Conservation (phyloP, 2,329 filamentous ascomycete species). For the Sphaerulina musiva region DNA sequence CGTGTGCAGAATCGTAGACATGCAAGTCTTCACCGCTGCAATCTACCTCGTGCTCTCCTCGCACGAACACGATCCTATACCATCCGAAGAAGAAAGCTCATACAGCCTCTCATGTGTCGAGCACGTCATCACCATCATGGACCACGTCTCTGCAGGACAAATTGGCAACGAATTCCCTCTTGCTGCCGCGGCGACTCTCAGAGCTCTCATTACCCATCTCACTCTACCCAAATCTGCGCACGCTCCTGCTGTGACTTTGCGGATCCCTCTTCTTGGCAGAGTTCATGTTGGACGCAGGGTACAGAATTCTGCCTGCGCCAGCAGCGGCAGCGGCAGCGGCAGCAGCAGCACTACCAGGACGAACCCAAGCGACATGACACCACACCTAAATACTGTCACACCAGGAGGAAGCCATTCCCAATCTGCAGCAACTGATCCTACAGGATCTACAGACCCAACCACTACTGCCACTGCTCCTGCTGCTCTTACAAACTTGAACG, state of each 20-base stretch:
- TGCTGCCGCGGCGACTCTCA: conserved; percentile 19
- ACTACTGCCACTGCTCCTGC: neutral
- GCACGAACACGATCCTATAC: neutral
- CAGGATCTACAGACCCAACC: too few relatives aligned
- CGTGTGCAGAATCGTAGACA: conserved; percentile 23
- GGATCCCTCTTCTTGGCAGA: conserved; percentile 20
- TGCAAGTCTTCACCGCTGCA: conserved; percentile 27
- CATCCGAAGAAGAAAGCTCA: neutral
- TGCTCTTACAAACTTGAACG: neutral
- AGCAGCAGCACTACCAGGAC: neutral
- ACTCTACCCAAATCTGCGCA: conserved; percentile 3
- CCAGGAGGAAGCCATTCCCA: too few relatives aligned
- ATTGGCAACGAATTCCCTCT: conserved; percentile 19
- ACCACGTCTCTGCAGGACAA: conserved; percentile 13
- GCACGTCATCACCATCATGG: conserved; percentile 19
- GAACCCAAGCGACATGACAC: neutral
- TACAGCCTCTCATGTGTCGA: conserved; percentile 11
- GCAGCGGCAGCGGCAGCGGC: neutral
- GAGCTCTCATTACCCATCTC: conserved; percentile 18
- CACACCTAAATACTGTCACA: too few relatives aligned
- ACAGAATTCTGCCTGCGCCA: neutral
- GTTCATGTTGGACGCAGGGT: conserved; percentile 14
- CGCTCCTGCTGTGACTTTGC: conserved; percentile 12
- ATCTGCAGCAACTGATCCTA: too few relatives aligned
- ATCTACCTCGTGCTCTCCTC: conserved; percentile 22